Evolutionary conservation across 2,329 filamentous ascomycete genomes (phyloP).

Genomic region (Ascochyta koolunga): DNA sequence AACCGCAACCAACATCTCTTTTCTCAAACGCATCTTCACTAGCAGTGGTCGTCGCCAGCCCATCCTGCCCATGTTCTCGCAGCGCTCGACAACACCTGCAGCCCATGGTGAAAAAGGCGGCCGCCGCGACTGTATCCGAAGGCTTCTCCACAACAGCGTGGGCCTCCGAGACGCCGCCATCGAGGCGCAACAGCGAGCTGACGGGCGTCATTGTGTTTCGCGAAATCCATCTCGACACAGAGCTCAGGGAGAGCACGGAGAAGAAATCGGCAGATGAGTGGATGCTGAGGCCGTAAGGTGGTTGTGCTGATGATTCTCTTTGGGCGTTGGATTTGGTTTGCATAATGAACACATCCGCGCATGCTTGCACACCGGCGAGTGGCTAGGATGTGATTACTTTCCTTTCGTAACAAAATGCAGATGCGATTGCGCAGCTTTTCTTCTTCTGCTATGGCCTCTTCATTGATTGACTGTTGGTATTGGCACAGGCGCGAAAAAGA

Average conservation of each 20-base stretch:
- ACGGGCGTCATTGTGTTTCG: conserved; percentile 33
- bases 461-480: too few relatives aligned
- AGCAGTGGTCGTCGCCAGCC: conserved; percentile 3
- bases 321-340: not conserved
- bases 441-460: too few relatives aligned
- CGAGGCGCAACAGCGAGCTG: conserved; percentile 5
- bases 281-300: not conserved
- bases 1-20: conserved; percentile 6
- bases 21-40: conserved; percentile 30
- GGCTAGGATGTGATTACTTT: not conserved
- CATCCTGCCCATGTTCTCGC: conserved; percentile 30
- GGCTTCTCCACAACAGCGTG: conserved; percentile 33
- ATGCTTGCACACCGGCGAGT: not conserved
- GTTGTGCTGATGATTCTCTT: not conserved
- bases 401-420: not conserved
- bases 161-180: conserved; percentile 21
- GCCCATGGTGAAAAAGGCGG: not conserved
- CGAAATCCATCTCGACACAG: conserved; percentile 31
- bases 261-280: conserved; percentile 10
- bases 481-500: too few relatives aligned
- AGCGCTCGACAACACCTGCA: not conserved
- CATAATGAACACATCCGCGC: not conserved
- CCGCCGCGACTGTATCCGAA: conserved; percentile 1
- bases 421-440: too few relatives aligned
- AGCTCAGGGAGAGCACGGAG: conserved; percentile 11